A percentile compares a stretch with the other conserved stretches of the same genome.
Evolutionary conservation across 2,329 filamentous ascomycete species (phyloP).

Genomic region (Chaetomium olivaceum): DNA sequence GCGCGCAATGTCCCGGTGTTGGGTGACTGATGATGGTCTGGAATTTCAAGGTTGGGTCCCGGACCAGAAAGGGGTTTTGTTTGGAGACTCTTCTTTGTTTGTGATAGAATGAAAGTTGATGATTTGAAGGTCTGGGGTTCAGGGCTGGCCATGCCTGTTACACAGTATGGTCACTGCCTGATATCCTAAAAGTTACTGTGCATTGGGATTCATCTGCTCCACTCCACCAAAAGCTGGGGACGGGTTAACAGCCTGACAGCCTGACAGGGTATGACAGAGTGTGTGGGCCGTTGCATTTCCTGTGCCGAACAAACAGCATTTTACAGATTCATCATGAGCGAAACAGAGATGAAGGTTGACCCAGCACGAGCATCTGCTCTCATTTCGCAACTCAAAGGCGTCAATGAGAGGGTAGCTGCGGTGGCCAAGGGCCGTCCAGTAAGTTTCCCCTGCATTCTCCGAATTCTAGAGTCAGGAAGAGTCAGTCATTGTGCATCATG

Average conservation of each 20-base stretch:
- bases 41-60: not conserved
- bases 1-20: not conserved
- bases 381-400: conserved; percentile 60
- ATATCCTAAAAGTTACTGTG: not conserved
- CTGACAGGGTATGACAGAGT: not conserved
- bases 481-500: conserved; percentile 10
- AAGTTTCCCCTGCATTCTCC: conserved; percentile 36
- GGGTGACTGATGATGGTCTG: not conserved
- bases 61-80: not conserved
- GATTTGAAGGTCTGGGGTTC: not conserved
- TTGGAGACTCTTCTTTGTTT: no score
- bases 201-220: not conserved
- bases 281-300: not conserved
- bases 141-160: not conserved
- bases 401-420: conserved; percentile 58
- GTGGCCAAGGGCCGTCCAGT: conserved; percentile 57
- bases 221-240: not conserved
- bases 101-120: not conserved
- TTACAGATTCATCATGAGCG: conserved; percentile 43
- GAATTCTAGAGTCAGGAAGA: not conserved
- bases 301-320: not conserved
- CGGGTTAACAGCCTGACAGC: no score
- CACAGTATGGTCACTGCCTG: not conserved
- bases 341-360: conserved; percentile 61
- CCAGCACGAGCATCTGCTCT: conserved; percentile 63